Conservation (phyloP, 2,329 filamentous ascomycete genomes). For the Diatrype stigma region DNA sequence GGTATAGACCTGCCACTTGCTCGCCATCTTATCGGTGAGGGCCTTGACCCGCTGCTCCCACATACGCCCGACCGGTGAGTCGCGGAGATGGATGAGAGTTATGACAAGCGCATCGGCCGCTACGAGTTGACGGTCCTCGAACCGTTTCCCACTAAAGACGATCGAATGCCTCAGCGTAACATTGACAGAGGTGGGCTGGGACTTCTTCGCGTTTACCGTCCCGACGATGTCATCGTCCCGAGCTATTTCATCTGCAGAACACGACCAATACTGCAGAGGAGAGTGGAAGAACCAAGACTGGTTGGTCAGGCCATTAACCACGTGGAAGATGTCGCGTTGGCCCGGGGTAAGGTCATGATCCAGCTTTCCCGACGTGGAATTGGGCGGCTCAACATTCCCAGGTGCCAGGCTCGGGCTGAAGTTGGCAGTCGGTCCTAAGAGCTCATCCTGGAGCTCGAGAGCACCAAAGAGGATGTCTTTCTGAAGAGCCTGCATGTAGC, state of each 20-base stretch:
- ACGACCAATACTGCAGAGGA: constrained; percentile 78
- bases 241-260: constrained; percentile 54
- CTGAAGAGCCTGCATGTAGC: constrained; percentile 73
- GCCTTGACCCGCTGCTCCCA: constrained; percentile 60
- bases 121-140: constrained; percentile 61
- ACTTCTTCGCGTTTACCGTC: constrained; percentile 65
- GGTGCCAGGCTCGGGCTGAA: constrained; percentile 45
- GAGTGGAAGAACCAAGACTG: constrained; percentile 76
- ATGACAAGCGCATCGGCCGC: constrained; percentile 77
- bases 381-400: constrained; percentile 22
- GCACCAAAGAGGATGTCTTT: constrained; percentile 61
- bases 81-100: constrained; percentile 65
- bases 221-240: constrained; percentile 59
- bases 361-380: constrained; percentile 33
- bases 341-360: constrained; percentile 21
- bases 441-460: constrained; percentile 64
- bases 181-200: constrained; percentile 63
- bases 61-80: constrained; percentile 58
- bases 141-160: constrained; percentile 77
- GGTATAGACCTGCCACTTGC: constrained; percentile 64
- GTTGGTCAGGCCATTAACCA: constrained; percentile 55
- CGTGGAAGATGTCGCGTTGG: constrained; percentile 53
- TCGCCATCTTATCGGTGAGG: constrained; percentile 44
- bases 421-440: constrained; percentile 58
- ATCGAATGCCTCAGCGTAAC: constrained; percentile 72